Base-by-base conservation (phyloP, 345 rosid genomes). In the Camelina neglecta region DNA sequence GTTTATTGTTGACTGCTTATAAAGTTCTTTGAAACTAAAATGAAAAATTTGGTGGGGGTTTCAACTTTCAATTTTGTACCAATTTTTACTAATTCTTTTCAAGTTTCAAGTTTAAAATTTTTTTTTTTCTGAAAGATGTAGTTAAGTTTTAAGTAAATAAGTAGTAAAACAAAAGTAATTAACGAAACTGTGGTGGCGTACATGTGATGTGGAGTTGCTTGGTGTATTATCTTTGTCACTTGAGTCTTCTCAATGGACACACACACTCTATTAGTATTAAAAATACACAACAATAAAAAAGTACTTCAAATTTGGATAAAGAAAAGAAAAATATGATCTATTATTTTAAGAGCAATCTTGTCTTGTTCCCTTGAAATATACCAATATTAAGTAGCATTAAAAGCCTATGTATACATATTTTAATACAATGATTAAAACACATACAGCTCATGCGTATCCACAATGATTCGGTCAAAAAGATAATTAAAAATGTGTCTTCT, bases 151-250 rank as follows among this genome's bases (percentile, higher is more conserved):
- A 38, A 11, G 26, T 35, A 23, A 57, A 21, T 5, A 65, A 36
- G 39, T 6, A 20, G 57, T 10, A 51, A 29, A n/a, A 55, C 16
- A 48, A 16, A 48, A 48, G 57, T 59, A 29, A 20, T 7, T 9
- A 51, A 31, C 21, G 36, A 54, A 44, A 44, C 45, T 69, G 70
- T 69, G 79, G 31, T 69, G 79, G 70, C 11, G 41, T 76, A 56
- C 79, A 62, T 51, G 79, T 75, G 75, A 62, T 60, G 79, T 75
- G 75, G 71, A 63, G 65, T 62, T 75, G 75, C 65, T 69, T 62
- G 50, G 70, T 71, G 60, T 67, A 38, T 58, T 48, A 64, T 56
- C 29, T 71, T 70, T 64, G 67, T 50, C 75, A 70, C 53, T 76
- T 64, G 80, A 63, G 67, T 64, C 66, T 56, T 71, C 72, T 64